phyloP scores from a whole-genome alignment of 2,329 filamentous ascomycete genomes.

The Didymella lethalis region DNA sequence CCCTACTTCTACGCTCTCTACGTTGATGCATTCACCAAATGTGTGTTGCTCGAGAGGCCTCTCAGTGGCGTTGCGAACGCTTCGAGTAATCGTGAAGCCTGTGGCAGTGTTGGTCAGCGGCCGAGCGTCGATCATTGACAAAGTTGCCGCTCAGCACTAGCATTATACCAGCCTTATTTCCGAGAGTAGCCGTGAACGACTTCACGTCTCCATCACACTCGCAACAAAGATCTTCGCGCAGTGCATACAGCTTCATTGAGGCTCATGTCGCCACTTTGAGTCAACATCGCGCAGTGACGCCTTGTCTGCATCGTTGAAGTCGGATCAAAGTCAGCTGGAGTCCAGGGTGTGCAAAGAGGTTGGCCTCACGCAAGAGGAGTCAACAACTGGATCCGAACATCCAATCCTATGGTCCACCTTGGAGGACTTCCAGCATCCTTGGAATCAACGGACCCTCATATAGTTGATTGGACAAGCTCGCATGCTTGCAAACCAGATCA shows the following conservation, averaged over 20 bases:
- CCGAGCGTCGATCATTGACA: constrained; percentile 4
- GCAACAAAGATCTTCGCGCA: neutral
- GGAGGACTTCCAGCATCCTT: neutral
- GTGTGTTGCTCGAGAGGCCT: neutral
- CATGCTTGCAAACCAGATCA: neutral
- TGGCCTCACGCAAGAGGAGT: neutral
- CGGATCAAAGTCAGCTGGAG: neutral
- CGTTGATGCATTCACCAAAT: neutral
- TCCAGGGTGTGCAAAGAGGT: neutral
- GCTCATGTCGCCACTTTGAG: neutral
- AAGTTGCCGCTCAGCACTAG: constrained; percentile 20
- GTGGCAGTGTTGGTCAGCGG: constrained; percentile 3
- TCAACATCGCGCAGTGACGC: neutral
- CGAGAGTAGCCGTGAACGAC: neutral
- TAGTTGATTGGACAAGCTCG: too few species aligned
- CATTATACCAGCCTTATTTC: constrained; percentile 12
- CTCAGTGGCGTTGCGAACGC: neutral
- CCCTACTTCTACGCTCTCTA: neutral
- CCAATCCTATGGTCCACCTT: neutral
- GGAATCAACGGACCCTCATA: neutral
- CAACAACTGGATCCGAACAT: neutral
- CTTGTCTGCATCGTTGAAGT: neutral
- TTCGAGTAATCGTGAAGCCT: neutral
- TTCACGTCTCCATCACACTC: neutral
- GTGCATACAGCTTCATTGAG: neutral